Base-by-base conservation (phyloP, 192 early-diverging fungal genomes). In the Polychytrium aggregatum region DNA sequence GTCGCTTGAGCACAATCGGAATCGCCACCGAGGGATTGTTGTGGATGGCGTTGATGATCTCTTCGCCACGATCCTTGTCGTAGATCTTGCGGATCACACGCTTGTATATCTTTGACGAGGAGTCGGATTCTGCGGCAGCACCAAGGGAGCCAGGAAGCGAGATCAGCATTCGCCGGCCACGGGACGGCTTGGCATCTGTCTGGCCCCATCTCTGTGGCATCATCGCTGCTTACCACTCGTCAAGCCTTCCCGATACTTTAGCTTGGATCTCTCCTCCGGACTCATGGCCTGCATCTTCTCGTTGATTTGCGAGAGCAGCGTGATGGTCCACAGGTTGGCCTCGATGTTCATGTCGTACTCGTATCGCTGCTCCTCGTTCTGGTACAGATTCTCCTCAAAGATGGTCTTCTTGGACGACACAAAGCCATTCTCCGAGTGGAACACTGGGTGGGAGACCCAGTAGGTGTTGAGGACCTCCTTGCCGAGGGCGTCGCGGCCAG, bases 261-360 rank as follows among this genome's bases (percentile, higher is more conserved):
- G 84, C 38, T 74, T 70, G 21, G 62, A 46, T 36, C 70, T 71
- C 52, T 97, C 90, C 13, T 96, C 93, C 0, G 63, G 48, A 1
- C 70, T 57, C 92, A 98, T 92, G 26, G 72, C 62, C 52, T 82
- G 71, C 29, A 98, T 85, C 48, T 86, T 75, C 57, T 79, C 80
- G 5, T 79, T 84, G 48, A 98, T 89, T 3, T 92, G 90, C 50
- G 92, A 87, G 42, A 98, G 63, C 26, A 96, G 62, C 6, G 81
- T 77, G 62, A 98, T 98, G 2, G 83, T 83, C 26, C 85, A 78
- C 46, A 90, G 53, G 46, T 96, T 96, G 40, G 92, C 83, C 59
- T 96, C 88, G 46, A 98, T 95, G 63, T 92, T 88, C 60, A 96
- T 76, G 56, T 98, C 93, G 72, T 95, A 96, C 55, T 98, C 96